A percentile compares a stretch with the other conserved stretches of the same genome.
phyloP scores from a whole-genome alignment of 306 rosid species.

The Cotoneaster glaucophyllus region DNA sequence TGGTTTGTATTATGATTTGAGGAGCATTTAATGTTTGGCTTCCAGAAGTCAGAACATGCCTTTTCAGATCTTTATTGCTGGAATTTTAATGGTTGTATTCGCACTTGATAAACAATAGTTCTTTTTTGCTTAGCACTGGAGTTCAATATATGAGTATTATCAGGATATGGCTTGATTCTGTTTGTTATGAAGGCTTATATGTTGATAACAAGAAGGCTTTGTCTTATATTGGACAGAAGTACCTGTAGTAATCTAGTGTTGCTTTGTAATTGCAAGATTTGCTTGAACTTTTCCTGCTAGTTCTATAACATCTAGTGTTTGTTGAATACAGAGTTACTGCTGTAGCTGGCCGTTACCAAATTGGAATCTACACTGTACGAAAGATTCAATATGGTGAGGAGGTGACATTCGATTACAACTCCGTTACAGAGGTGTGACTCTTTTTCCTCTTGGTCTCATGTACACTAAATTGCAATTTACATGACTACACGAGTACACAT shows the following conservation, averaged over 20 bases:
- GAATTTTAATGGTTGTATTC: neutral
- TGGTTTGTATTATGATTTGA: neutral
- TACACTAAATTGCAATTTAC: neutral
- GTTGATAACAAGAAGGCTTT: neutral
- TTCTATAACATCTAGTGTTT: neutral
- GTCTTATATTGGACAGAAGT: neutral
- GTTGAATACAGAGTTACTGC: conserved; percentile 76
- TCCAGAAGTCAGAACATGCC: neutral
- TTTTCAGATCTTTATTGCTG: neutral
- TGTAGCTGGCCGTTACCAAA: conserved; percentile 92
- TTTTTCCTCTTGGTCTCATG: conserved; percentile 10
- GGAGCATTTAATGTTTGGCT: neutral
- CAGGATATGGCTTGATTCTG: neutral
- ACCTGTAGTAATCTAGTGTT: neutral
- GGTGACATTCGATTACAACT: conserved; percentile 92
- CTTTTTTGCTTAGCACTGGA: neutral
- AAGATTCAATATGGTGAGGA: conserved; percentile 86
- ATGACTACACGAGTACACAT: neutral
- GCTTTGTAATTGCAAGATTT: neutral
- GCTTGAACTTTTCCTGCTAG: neutral
- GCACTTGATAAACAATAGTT: neutral
- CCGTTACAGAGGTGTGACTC: conserved; percentile 92
- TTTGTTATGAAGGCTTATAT: neutral
- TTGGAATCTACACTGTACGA: conserved; percentile 87
- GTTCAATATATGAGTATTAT: neutral